A percentile compares a stretch with the other conserved stretches of the same genome.
These are phyloP conservation scores for Omphalotus olearius DNA, from an alignment of 1,284 basidiomycete species.

Conservation along the genomic window DNA sequence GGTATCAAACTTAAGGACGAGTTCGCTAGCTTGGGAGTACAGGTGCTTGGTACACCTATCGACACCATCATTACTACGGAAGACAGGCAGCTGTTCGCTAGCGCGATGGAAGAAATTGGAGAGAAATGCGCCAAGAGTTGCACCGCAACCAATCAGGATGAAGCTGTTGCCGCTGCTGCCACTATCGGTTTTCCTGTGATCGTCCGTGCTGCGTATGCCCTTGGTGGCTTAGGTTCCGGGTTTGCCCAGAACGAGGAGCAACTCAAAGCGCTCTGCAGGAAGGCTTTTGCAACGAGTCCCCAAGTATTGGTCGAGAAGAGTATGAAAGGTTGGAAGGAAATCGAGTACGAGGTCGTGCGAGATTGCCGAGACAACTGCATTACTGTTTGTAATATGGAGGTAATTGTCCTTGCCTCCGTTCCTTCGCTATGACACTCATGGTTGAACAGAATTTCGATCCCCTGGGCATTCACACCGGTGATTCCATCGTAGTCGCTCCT, in stretches of 20 bases:
- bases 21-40: constrained; percentile 83
- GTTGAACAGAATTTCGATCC: constrained; percentile 89
- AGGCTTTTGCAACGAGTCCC: constrained; percentile 95
- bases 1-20: constrained; percentile 98
- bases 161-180: constrained; percentile 82
- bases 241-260: constrained; percentile 91
- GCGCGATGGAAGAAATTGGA: constrained; percentile 94
- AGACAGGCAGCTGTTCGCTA: constrained; percentile 92
- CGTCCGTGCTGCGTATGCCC: constrained; percentile 93
- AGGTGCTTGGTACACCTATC: constrained; percentile 95
- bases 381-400: constrained; percentile 99
- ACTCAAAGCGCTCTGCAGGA: constrained; percentile 82
- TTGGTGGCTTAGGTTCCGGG: constrained; percentile 93
- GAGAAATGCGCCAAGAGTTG: constrained; percentile 91
- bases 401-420: constrained; percentile 31
- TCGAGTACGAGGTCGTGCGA: constrained; percentile 99
- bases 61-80: constrained; percentile 97
- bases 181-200: constrained; percentile 97
- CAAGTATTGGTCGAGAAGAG: constrained; percentile 98
- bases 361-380: constrained; percentile 98
- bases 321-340: constrained; percentile 99
- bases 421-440: neutral
- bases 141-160: constrained; percentile 82
- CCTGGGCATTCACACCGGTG: constrained; percentile 96
- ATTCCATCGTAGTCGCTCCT: constrained; percentile 98